Percentiles rank a stretch among this genome's conserved stretches.
phyloP scores from a whole-genome alignment of 2,329 filamentous ascomycete species.

The Fusarium equiseti region DNA sequence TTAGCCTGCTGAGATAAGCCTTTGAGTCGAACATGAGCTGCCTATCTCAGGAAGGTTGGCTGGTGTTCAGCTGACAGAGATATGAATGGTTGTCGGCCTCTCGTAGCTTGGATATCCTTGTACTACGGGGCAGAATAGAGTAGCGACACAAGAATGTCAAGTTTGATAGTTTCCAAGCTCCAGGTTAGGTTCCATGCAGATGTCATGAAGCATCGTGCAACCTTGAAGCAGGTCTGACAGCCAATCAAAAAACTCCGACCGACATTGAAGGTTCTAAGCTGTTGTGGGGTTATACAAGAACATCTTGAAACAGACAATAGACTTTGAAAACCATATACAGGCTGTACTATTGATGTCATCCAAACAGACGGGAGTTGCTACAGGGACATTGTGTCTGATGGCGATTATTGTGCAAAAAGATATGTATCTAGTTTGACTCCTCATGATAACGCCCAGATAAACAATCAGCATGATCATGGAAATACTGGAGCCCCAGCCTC shows the following conservation, averaged over 20 bases:
- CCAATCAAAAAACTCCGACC: constrained; percentile 15
- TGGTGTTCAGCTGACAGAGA: constrained; percentile 3
- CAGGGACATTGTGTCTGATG: not conserved
- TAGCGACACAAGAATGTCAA: not conserved
- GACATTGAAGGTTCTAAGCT: not conserved
- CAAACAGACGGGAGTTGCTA: not conserved
- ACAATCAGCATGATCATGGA: not conserved
- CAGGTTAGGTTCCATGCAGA: constrained; percentile 13
- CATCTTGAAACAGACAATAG: not conserved
- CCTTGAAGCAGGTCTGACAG: constrained; percentile 13
- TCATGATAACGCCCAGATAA: not conserved
- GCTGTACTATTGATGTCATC: not conserved
- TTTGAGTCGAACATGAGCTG: constrained; percentile 3
- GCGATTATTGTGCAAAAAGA: not conserved
- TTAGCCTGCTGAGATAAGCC: constrained; percentile 45
- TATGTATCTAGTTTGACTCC: not conserved
- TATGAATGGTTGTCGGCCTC: not conserved
- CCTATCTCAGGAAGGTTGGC: constrained; percentile 2
- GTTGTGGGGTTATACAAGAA: constrained; percentile 1
- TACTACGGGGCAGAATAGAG: not conserved
- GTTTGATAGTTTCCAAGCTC: not conserved
- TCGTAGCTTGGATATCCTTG: not conserved
- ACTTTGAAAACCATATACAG: not conserved
- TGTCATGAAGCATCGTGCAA: constrained; percentile 24
- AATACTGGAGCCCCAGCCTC: not conserved